phyloP scores from a whole-genome alignment of 108 stramenopile genomes.

The Stephanodiscus triporus region DNA sequence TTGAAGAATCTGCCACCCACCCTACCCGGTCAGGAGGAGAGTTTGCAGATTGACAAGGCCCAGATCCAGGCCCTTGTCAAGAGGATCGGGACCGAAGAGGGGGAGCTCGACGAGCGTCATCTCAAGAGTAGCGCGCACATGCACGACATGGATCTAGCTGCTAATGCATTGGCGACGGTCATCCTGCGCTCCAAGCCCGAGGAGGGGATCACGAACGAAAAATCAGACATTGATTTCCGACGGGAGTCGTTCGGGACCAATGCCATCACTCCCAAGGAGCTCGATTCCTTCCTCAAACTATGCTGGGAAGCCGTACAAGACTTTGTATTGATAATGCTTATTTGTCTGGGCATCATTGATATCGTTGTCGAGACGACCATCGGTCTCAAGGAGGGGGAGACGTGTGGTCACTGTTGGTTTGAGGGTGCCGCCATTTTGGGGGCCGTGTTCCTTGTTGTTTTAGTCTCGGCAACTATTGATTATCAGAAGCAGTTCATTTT shows the following conservation, averaged over 20 bases:
- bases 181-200: constrained; percentile 71
- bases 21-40: constrained; percentile 18
- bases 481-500: constrained; percentile 96
- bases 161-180: constrained; percentile 67
- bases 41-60: constrained; percentile 17
- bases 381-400: constrained; percentile 64
- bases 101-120: constrained; percentile 21
- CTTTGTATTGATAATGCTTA: constrained; percentile 91
- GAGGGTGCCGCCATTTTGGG: constrained; percentile 93
- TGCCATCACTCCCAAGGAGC: constrained; percentile 70
- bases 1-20: constrained; percentile 25
- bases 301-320: constrained; percentile 95
- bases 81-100: constrained; percentile 53
- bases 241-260: constrained; percentile 73
- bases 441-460: constrained; percentile 88
- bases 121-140: constrained; percentile 43
- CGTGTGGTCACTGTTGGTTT: constrained; percentile 86
- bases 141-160: constrained; percentile 70
- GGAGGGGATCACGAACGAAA: constrained; percentile 56
- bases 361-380: constrained; percentile 77
- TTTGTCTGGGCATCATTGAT: constrained; percentile 85
- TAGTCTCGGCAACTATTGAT: constrained; percentile 92
- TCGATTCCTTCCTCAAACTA: constrained; percentile 77
- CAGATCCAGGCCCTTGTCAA: constrained; percentile 62
- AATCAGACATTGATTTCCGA: constrained; percentile 67